Percentiles rank a stretch among this genome's conserved stretches.
phyloP scores from a whole-genome alignment of 2,329 filamentous ascomycete species.

The Amauroascus niger region DNA sequence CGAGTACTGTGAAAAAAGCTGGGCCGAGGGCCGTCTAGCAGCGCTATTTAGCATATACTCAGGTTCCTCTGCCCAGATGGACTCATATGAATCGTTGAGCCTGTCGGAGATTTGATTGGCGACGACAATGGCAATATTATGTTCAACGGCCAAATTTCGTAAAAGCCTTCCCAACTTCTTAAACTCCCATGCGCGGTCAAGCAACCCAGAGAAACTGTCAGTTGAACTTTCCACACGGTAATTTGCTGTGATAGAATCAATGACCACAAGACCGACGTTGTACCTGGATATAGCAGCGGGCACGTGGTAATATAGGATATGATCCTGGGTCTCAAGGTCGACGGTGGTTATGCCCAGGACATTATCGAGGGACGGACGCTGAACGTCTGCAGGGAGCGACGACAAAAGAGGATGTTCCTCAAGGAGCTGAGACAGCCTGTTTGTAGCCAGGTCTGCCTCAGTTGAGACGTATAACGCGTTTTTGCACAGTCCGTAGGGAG shows the following conservation, averaged over 20 bases:
- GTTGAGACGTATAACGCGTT: constrained; percentile 90
- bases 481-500: constrained; percentile 59
- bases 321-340: constrained; percentile 88
- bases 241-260: constrained; percentile 92
- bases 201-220: constrained; percentile 47
- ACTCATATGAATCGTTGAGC: constrained; percentile 43
- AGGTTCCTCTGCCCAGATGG: constrained; percentile 14
- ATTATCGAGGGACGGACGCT: constrained; percentile 57
- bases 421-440: constrained; percentile 70
- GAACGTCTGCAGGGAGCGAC: constrained; percentile 29
- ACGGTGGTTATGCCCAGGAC: constrained; percentile 75
- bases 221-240: constrained; percentile 68
- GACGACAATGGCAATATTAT: constrained; percentile 76
- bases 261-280: constrained; percentile 67
- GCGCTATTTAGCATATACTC: constrained; percentile 2
- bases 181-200: constrained; percentile 65
- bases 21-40: neutral
- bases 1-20: neutral
- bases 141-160: constrained; percentile 60
- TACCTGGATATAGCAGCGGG: constrained; percentile 71
- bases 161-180: constrained; percentile 64
- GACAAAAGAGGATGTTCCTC: constrained; percentile 53
- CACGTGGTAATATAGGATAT: constrained; percentile 86
- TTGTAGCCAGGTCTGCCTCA: constrained; percentile 74
- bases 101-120: constrained; percentile 94